Conservation (phyloP, 768 basidiomycete species). For the Termitomyces sp. region DNA sequence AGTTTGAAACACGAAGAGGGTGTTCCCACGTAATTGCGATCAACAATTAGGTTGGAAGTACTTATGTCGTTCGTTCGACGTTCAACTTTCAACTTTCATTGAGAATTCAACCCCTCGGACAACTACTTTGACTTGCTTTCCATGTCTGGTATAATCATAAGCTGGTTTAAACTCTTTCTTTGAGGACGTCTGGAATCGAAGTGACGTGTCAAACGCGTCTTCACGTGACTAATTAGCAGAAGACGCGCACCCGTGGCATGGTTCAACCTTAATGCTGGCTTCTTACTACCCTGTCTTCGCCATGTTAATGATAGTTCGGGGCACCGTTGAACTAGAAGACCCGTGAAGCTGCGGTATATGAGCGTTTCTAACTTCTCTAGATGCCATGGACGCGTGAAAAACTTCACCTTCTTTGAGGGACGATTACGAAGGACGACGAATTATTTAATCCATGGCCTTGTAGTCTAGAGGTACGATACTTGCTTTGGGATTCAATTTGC, state of each 20-base stretch:
- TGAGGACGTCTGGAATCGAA: too few species aligned
- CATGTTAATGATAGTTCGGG: not conserved
- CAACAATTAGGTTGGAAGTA: not conserved
- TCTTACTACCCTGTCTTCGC: not conserved
- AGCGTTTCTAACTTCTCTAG: not conserved
- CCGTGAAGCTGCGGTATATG: not conserved
- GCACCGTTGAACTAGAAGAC: not conserved
- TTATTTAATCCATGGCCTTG: conserved; percentile 15
- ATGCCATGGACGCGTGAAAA: too few species aligned
- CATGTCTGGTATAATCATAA: not conserved
- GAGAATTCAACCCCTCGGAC: not conserved
- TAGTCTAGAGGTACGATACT: conserved; percentile 43
- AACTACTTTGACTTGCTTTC: not conserved
- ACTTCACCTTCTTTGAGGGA: too few species aligned
- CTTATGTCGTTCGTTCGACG: too few species aligned
- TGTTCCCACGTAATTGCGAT: conserved; percentile 11
- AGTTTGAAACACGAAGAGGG: conserved; percentile 2
- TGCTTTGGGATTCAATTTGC: conserved; percentile 40
- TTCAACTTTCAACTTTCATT: too few species aligned
- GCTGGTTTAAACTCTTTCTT: not conserved
- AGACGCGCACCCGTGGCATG: not conserved
- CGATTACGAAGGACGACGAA: too few species aligned
- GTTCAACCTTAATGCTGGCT: not conserved
- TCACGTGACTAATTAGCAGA: not conserved
- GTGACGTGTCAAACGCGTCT: not conserved